Base-by-base conservation (phyloP, 192 early-diverging fungal species). In the Oehlia diaphana region DNA sequence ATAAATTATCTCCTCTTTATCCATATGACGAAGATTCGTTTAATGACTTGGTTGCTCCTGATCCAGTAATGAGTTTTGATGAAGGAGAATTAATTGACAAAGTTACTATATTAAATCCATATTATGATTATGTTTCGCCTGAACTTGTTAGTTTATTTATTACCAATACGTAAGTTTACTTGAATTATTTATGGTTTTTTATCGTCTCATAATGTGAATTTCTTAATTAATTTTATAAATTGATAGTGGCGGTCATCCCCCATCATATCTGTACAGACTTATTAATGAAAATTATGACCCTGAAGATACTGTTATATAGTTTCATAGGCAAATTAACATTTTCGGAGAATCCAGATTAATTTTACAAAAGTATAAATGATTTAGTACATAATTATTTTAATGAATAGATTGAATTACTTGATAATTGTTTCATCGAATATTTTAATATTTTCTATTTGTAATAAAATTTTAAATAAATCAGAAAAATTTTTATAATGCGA, bases 61-160 rank as follows among this genome's bases (percentile, higher is more conserved):
- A 97, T 72, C 82, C 89, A 16, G 93, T 97, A 14, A 86, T 94
- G 82, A 87, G 84, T n/a, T 96, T 95, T 81, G 89, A 92, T 63
- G 92, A 95, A 70, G 94, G 94, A 37, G 90, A 91, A 9, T 84
- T 96, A 66, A 91, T 96, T 42, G 91, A 94, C 53, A 87, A 91
- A 28, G 92, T 93, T 23, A 93, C 96, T 16, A 88, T 96, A 12
- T 87, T 90, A n/a, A 96, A 94, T 82, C 95, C 96, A 5, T 89
- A 90, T 75, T 97, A 94, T 80, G 96, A 98, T 84, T 99, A 95
- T 84, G 95, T 99, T 6, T 89, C 89, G 26, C 96, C 97, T 2
- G 95, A 96, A 71, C 88, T 97, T 70, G 91, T 99, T 39, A 92
- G 91, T 72, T 84, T 99, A 58, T 95, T 97, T 80, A 94, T 99